A percentile compares a stretch with the other conserved stretches of the same genome.
These are phyloP conservation scores for Teunomyces cretensis DNA, from an alignment of 805 yeast species.

Conservation along the genomic window DNA sequence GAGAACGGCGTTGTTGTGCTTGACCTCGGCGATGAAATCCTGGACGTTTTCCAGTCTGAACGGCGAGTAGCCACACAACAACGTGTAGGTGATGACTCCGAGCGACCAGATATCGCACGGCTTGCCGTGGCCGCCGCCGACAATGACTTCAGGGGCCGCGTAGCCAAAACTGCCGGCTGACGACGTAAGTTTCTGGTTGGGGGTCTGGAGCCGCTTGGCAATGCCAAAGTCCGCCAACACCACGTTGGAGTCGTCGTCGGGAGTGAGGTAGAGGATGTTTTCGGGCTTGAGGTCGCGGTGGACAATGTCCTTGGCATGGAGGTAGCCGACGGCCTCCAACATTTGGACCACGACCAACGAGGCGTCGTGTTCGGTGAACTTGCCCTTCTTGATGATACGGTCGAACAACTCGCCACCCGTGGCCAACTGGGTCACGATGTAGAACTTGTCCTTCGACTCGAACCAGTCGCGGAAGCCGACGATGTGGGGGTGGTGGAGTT, in stretches of 20 bases:
- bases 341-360: constrained; percentile 71
- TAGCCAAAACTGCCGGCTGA: constrained; percentile 95
- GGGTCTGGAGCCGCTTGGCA: constrained; percentile 67
- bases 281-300: constrained; percentile 96
- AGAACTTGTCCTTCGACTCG: constrained; percentile 88
- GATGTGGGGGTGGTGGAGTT: constrained; percentile 77
- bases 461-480: constrained; percentile 93
- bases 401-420: constrained; percentile 96
- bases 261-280: constrained; percentile 72
- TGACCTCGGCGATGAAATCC: constrained; percentile 80
- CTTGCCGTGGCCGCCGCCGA: constrained; percentile 84
- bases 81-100: constrained; percentile 89
- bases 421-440: constrained; percentile 90
- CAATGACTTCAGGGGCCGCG: constrained; percentile 93
- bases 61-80: constrained; percentile 90
- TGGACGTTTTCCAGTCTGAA: constrained; percentile 80
- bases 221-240: constrained; percentile 97
- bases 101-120: constrained; percentile 96
- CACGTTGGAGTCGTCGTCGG: constrained; percentile 56
- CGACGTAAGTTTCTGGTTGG: constrained; percentile 60
- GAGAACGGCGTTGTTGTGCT: constrained; percentile 68
- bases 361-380: constrained; percentile 89
- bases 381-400: constrained; percentile 74
- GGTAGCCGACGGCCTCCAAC: constrained; percentile 72
- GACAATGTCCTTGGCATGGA: constrained; percentile 76